Evolutionary conservation across 2,329 filamentous ascomycete species (phyloP), one percentile per base, ranked within the genome.

Genomic region (Blastomyces parvus): DNA sequence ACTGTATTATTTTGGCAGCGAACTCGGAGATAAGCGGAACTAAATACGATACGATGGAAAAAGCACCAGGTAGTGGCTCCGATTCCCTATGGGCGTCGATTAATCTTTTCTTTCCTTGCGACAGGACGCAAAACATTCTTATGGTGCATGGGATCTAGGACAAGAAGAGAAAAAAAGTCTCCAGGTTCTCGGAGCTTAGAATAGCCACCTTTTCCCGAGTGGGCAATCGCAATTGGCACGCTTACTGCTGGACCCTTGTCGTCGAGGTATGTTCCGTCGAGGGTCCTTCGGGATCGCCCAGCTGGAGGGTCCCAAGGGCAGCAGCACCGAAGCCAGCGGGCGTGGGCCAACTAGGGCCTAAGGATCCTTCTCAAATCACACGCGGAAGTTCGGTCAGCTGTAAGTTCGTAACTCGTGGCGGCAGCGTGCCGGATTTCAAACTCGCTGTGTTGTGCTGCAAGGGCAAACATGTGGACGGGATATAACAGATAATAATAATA

Each of bases 211-310:
- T 13, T 38, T 27, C 7, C 38, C 17, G 5, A 44, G 14, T 2
- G 42, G 36, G 25, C 38, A 59, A 59, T 59, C 57, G 46, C 57
- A 48, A 33, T 59, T 59, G 57, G 42, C 57, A 46, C 27, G 17
- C 38, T 4, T 6, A 17, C 19, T 13, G 25, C 7, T 48, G 58
- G 42, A 48, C 42, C 42, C 42, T 59, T 33, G 57, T 58, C 8
- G 7, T 50, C 38, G 38, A 44, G 9, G 17, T 30, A n/a, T 38
- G 17, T 22, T 44, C 25, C 4, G 40, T 30, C 22, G 36, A 46
- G 22, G 56, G 38, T 22, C 55, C 36, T 57, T 57, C 25, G 40
- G 42, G 58, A 59, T 59, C 42, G 58, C 56, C 25, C 25, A 22
- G 17, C 42, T 11, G 36, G 22, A 22, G 58, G 42, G n/a, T n/a